Evolutionary conservation across 2,329 filamentous ascomycete genomes (phyloP), one percentile per base, ranked within the genome.

Genomic region (Sporothrix euskadiensis): DNA sequence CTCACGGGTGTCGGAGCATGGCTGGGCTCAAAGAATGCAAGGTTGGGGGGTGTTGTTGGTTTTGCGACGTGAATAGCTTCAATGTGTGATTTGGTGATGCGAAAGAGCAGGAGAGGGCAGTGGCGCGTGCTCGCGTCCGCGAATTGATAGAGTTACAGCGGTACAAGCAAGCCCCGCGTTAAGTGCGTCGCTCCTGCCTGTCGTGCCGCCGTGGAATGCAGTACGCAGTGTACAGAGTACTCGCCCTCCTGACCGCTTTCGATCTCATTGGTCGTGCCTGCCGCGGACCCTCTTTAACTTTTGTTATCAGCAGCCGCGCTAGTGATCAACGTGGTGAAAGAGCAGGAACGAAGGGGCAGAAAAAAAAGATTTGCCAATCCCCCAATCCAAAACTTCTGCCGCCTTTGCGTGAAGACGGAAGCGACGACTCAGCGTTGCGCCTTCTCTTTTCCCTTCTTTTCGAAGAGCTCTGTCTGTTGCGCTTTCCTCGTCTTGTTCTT

Each of bases 341-440:
- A 30, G 65, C 41, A 69, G 66, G 52, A 44, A 30, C 49, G 54
- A 71, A 57, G 19, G 68, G 65, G 61, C 41, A 69, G 30, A 57
- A 71, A 70, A 72, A 69, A 72, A 72, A 66, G n/a, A 66, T 66
- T 52, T 65, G 30, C 32, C 10, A 59, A 71, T 54, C n/a, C 41
- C 65, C 30, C 26, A 19, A 71, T 61, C 14, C 44, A 49, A 72
- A 74, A 74, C 66, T 69, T 74, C 69, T 74, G 73, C 73, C 70
- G 49, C 56, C 22, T 54, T 44, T 63, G 39, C 39, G 61, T 66
- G 61, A 47, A 22, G 30, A 56, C 19, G 65, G 73, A 66, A 74
- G 69, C 26, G 26, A 49, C 65, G 56, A 70, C 66, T 44, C 65
- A 69, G 44, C 61, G 16, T 32, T 59, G 61, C 35, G 39, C 39